Evolutionary conservation across 1,139 yeast species (phyloP).

Genomic region (Kodamaea suecica): DNA sequence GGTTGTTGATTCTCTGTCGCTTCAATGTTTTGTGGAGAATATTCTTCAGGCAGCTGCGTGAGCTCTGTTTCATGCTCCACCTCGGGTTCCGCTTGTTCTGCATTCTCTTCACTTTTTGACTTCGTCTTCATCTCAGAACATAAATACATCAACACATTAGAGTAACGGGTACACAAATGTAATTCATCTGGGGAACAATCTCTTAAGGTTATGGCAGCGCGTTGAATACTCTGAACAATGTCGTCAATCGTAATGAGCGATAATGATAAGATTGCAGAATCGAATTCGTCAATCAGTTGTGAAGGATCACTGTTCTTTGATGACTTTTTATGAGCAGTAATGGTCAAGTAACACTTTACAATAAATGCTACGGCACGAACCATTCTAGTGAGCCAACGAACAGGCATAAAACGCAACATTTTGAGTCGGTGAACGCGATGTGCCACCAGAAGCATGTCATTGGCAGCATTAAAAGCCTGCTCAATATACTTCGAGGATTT

Average conservation of each 20-base stretch:
- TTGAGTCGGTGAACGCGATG: constrained; percentile 65
- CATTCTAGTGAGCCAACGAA: constrained; percentile 83
- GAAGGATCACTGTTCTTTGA: constrained; percentile 6
- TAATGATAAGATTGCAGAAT: constrained; percentile 54
- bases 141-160: constrained; percentile 73
- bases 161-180: constrained; percentile 77
- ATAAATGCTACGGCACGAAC: constrained; percentile 91
- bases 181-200: constrained; percentile 90
- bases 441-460: constrained; percentile 71
- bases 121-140: constrained; percentile 68
- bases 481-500: constrained; percentile 76
- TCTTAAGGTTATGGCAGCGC: constrained; percentile 69
- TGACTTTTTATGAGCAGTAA: constrained; percentile 46
- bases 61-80: neutral
- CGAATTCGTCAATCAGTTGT: constrained; percentile 27
- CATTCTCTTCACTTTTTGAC: constrained; percentile 20
- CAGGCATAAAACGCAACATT: constrained; percentile 76
- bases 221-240: constrained; percentile 62
- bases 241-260: constrained; percentile 70
- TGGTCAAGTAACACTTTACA: constrained; percentile 75
- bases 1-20: neutral
- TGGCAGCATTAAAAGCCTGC: constrained; percentile 80
- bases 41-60: neutral
- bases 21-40: neutral
- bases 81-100: constrained; percentile 6